Evolutionary conservation across 2,329 filamentous ascomycete genomes (phyloP).

Genomic region (Curvularia spicifera): DNA sequence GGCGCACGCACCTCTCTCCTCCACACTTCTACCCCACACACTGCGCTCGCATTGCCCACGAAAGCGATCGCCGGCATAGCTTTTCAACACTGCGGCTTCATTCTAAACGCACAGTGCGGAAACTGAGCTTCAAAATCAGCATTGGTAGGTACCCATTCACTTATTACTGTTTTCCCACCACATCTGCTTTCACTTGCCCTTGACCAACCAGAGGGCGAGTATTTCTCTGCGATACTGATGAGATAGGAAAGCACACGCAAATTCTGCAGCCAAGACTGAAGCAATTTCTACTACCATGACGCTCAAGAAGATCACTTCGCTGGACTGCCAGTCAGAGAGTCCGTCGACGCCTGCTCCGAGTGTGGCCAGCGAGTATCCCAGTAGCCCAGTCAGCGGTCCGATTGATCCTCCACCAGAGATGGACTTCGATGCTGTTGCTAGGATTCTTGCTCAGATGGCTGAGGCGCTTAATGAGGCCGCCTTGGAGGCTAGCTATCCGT

Average conservation of each 20-base stretch:
- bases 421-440: constrained; percentile 37
- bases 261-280: background rate
- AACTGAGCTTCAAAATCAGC: background rate
- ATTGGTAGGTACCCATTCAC: background rate
- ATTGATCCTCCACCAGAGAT: constrained; percentile 26
- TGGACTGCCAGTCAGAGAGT: constrained; percentile 29
- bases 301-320: constrained; percentile 29
- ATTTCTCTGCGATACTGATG: background rate
- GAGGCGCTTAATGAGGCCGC: constrained; percentile 43
- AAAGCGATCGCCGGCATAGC: background rate
- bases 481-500: constrained; percentile 38
- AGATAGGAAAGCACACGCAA: background rate
- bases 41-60: constrained; percentile 10
- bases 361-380: constrained; percentile 30
- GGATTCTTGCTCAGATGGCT: constrained; percentile 37
- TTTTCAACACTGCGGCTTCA: background rate
- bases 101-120: background rate
- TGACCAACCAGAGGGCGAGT: background rate
- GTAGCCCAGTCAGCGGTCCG: constrained; percentile 16
- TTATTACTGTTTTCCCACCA: background rate
- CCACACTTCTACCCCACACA: constrained; percentile 7
- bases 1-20: constrained; percentile 22
- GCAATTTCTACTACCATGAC: constrained; percentile 14
- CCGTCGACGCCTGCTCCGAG: constrained; percentile 37
- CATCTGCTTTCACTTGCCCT: background rate